Evolutionary conservation across 192 early-diverging fungal species (phyloP), one percentile per base, ranked within the genome.

Genomic region (Gamsiella multidivaricata): DNA sequence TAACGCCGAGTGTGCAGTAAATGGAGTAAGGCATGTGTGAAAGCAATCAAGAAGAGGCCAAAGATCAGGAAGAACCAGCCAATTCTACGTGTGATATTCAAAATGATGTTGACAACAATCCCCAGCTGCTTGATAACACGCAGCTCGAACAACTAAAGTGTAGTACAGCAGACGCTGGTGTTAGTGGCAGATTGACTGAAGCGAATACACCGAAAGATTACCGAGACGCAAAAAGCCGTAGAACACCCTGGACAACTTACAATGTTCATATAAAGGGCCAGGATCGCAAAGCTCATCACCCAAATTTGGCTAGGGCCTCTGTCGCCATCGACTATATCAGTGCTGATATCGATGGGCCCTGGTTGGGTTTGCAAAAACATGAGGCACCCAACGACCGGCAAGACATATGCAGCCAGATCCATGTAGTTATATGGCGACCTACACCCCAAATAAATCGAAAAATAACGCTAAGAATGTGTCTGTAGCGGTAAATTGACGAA

Each of bases 41-140:
- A 78, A 28, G 52, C 37, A 37, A 78, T 12, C 2, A 78, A 15
- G 52, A 78, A 69, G 0, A 78, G 37, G 15, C 37, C 53, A 37
- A 78, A 78, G 31, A 78, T 59, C 31, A 78, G 32, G 46, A 78
- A 62, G 54, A 78, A 78, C 74, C 74, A 78, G 28, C 43, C 33
- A 29, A 69, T 78, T 33, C 54, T 78, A 2, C 61, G 60, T 2
- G 65, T 59, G 17, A 78, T 78, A 49, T 68, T 69, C 26, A 78
- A 34, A 31, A 78, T 69, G 29, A 78, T 78, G 49, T 78, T 78
- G 60, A 78, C 74, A 17, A 68, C 60, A 12, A 78, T 69, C 53
- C 66, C 66, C 26, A 78, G 55, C 32, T 78, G 57, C n/a, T 50
- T 61, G 32, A 78, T 47, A n/a, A 78, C 66, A 15, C 74, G 58